These are phyloP conservation scores for Mycena latifolia DNA, from an alignment of 768 basidiomycete species.

Conservation along the genomic window DNA sequence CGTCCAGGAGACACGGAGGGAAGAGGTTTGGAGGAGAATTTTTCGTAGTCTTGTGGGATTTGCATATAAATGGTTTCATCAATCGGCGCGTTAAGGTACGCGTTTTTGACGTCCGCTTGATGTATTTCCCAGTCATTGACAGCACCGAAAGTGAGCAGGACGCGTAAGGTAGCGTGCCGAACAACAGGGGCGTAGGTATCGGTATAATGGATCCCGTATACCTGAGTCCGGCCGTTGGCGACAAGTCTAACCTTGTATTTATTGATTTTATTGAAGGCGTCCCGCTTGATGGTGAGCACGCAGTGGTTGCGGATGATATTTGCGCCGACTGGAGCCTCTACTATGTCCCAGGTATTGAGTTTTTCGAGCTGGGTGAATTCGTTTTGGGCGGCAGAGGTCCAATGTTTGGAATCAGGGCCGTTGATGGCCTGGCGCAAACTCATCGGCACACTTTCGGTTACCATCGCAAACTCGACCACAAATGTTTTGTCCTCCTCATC, in stretches of 20 bases:
- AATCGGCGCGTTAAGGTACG: slow-evolving; percentile 41
- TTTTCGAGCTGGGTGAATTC: slow-evolving; percentile 20
- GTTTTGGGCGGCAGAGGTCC: slow-evolving; percentile 4
- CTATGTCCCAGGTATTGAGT: slow-evolving; percentile 4
- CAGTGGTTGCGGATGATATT: too few species aligned
- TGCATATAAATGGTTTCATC: slow-evolving; percentile 44
- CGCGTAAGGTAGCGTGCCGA: slow-evolving; percentile 36
- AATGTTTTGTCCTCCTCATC: too few species aligned
- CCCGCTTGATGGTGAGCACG: slow-evolving; percentile 2
- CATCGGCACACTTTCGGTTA: slow-evolving; percentile 8
- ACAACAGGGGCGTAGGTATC: slow-evolving; percentile 45
- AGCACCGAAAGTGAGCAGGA: slow-evolving; percentile 36
- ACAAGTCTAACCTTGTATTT: slow-evolving; percentile 53
- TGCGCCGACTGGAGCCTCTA: too few species aligned
- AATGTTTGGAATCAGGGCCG: slow-evolving; percentile 17
- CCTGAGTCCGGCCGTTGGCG: slow-evolving; percentile 54
- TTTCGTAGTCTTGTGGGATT: slow-evolving; percentile 35
- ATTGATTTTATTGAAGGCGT: slow-evolving; percentile 30
- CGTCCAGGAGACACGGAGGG: slow-evolving; percentile 44
- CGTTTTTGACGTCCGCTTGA: slow-evolving; percentile 30
- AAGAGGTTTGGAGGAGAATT: slow-evolving; percentile 34
- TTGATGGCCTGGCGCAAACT: slow-evolving; percentile 7
- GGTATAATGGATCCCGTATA: slow-evolving; percentile 49
- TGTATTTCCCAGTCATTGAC: slow-evolving; percentile 3
- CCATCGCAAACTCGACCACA: slow-evolving; percentile 9